Evolutionary conservation across 2,329 filamentous ascomycete genomes (phyloP), one percentile per base, ranked within the genome.

Genomic region (Hypoxylon sp.): DNA sequence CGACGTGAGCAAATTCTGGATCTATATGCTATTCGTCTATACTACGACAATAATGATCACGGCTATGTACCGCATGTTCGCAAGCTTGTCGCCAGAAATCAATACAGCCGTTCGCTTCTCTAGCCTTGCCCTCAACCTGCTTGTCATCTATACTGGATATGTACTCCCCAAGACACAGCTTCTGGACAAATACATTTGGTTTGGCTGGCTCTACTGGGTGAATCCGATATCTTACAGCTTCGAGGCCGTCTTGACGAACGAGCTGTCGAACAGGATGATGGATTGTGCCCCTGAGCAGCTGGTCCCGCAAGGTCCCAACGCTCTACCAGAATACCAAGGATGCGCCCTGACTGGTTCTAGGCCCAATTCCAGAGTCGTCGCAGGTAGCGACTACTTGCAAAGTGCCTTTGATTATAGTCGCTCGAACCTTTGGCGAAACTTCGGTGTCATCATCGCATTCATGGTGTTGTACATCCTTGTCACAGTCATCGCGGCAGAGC

Each of bases 371-470:
- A 69, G 74, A 0, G 74, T 75, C 1, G 86, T 93, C 4, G 74
- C 80, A 0, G 90, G 90, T 0, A 81, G 84, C 13, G 80, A 79
- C 0, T 92, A 90, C 56, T 80, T 92, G 50, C 71, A 72, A 21
- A 78, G 78, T 7, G 82, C 78, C 3, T 90, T 87, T 69, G 77
- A 80, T 1, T 93, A 92, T 75, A 81, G 79, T 3, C 79, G 85
- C 1, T 79, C 80, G 0, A 85, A 93, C 71, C 79, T 90, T 6
- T 93, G 91, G 91, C 88, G 92, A 2, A 94, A 95, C 76, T 93
- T 92, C 74, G 92, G 91, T 32, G 89, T 94, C 2, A 80, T 96
- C 1, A 89, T 94, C 71, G 92, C 90, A 0, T 96, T 93, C 71
- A 87, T 89, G 0, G 83, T 93, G 0, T 84, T 93, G 4, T 97